A percentile compares a stretch with the other conserved stretches of the same genome.
phyloP scores from a whole-genome alignment of 2,329 filamentous ascomycete species.

The Pseudocercospora crystallina region DNA sequence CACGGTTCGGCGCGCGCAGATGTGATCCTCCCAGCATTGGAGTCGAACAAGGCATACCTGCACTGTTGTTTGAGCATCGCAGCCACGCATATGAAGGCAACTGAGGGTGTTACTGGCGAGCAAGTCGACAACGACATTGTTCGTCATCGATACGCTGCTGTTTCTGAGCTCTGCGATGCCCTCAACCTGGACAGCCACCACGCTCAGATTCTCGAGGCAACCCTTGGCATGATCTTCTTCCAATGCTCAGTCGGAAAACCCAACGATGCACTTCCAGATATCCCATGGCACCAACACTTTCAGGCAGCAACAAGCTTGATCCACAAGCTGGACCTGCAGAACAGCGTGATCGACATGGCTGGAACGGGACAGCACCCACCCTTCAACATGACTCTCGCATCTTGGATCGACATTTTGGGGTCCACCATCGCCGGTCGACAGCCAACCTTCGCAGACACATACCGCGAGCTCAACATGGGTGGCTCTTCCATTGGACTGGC shows the following conservation, averaged over 20 bases:
- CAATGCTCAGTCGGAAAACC: conserved; percentile 86
- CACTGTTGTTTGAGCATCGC: conserved; percentile 95
- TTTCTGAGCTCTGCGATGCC: conserved; percentile 80
- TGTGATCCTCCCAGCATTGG: conserved; percentile 81
- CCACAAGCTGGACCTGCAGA: conserved; percentile 77
- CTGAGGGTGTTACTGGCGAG: conserved; percentile 63
- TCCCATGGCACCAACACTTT: conserved; percentile 97
- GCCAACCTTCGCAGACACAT: conserved; percentile 89
- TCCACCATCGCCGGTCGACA: conserved; percentile 86
- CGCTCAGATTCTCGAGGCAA: conserved; percentile 85
- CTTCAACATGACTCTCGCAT: conserved; percentile 91
- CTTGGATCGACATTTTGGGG: conserved; percentile 97
- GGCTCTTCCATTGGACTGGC: conserved; percentile 69
- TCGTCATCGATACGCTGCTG: conserved; percentile 84
- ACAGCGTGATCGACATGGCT: conserved; percentile 54
- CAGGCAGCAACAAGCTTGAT: conserved; percentile 84
- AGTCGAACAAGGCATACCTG: conserved; percentile 88
- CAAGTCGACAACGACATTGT: conserved; percentile 88
- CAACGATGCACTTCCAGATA: conserved; percentile 82
- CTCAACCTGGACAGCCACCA: conserved; percentile 79
- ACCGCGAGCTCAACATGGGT: conserved; percentile 83
- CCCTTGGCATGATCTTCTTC: conserved; percentile 93
- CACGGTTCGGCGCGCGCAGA: conserved; percentile 78
- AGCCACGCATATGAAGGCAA: conserved; percentile 86
- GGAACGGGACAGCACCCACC: conserved; percentile 60